A percentile compares a stretch with the other conserved stretches of the same genome.
Evolutionary conservation across 208 protist species (phyloP).

Genomic region (Naegleria gruberi): DNA sequence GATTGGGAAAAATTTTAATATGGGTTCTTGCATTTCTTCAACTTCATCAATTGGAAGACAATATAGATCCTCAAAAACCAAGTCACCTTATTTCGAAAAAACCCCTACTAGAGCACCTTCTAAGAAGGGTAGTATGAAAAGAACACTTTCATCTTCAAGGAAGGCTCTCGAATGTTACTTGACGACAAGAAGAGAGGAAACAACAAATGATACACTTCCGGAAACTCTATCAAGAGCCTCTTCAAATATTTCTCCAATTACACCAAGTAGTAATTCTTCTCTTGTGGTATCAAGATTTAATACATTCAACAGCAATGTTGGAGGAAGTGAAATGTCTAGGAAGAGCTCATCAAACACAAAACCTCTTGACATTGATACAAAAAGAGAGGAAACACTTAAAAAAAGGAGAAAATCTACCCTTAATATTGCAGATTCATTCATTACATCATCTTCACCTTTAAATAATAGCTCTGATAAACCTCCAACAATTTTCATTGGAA

Average conservation of each 20-base stretch:
- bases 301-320: neutral
- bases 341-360: neutral
- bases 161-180: neutral
- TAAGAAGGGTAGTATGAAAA: too few relatives aligned
- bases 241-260: neutral
- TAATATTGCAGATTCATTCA: too few relatives aligned
- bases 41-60: too few relatives aligned
- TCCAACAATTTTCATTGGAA: too few relatives aligned
- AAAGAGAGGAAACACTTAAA: neutral
- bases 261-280: neutral
- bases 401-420: neutral
- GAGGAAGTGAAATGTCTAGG: neutral
- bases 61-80: too few relatives aligned
- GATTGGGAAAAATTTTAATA: too few relatives aligned
- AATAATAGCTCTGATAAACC: too few relatives aligned
- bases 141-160: too few relatives aligned
- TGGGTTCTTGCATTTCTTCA: too few relatives aligned
- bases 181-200: neutral
- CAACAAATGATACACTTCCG: neutral
- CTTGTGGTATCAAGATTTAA: neutral
- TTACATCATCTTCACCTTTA: too few relatives aligned
- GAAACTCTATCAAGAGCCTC: neutral
- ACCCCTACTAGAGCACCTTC: too few relatives aligned
- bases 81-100: too few relatives aligned
- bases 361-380: neutral